These are phyloP conservation scores for Achaetomiella virescens DNA, from an alignment of 495 filamentous ascomycete genomes.

Conservation along the genomic window DNA sequence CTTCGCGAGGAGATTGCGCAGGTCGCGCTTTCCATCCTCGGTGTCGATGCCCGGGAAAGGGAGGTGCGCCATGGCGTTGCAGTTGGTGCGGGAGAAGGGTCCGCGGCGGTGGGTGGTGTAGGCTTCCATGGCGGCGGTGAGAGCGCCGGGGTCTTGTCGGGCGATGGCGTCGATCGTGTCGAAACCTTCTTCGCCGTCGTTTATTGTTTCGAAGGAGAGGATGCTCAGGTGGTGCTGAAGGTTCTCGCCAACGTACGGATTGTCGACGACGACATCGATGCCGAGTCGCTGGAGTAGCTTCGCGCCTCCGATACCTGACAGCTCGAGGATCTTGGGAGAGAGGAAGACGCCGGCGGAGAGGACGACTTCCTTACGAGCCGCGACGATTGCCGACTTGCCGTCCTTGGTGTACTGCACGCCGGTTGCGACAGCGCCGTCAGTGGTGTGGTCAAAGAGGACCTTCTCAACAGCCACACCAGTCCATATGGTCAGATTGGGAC, in stretches of 20 bases:
- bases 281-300: slow-evolving; percentile 36
- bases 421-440: slow-evolving; percentile 16
- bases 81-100: slow-evolving; percentile 50
- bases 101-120: slow-evolving; percentile 11
- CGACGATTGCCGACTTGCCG: slow-evolving; percentile 34
- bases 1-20: slow-evolving; percentile 38
- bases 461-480: slow-evolving; percentile 35
- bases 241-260: slow-evolving; percentile 49
- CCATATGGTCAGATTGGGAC: slow-evolving; percentile 36
- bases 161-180: slow-evolving; percentile 71
- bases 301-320: slow-evolving; percentile 49
- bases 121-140: slow-evolving; percentile 27
- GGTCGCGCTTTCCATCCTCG: neutral
- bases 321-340: slow-evolving; percentile 50
- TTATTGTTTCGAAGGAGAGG: slow-evolving; percentile 4
- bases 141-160: slow-evolving; percentile 54
- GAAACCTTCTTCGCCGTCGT: slow-evolving; percentile 38
- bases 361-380: slow-evolving; percentile 46
- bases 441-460: slow-evolving; percentile 32
- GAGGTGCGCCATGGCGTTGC: slow-evolving; percentile 74
- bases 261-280: slow-evolving; percentile 39
- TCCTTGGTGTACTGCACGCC: slow-evolving; percentile 44
- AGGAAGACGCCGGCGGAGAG: slow-evolving; percentile 47
- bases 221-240: slow-evolving; percentile 51
- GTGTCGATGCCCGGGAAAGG: slow-evolving; percentile 10